These are phyloP conservation scores for Salvia hispanica DNA, from an alignment of 257 asterid species.

Conservation along the genomic window DNA sequence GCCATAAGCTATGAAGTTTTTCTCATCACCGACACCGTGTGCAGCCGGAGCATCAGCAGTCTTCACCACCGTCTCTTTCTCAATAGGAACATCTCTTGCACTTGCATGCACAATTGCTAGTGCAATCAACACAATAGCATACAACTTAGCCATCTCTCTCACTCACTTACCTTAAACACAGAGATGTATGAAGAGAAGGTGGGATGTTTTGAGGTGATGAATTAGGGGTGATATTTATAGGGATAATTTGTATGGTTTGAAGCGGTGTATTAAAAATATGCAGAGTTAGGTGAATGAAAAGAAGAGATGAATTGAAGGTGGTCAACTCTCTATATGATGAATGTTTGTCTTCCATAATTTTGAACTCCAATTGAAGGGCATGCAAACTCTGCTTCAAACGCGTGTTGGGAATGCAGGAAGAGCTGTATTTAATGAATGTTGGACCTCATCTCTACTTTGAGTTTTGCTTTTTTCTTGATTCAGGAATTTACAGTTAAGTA, in stretches of 20 bases:
- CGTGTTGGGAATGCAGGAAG: no score
- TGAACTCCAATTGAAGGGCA: no score
- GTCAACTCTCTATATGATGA: no score
- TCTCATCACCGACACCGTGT: slow-evolving; percentile 50
- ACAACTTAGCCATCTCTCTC: slow-evolving; percentile 49
- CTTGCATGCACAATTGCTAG: slow-evolving; percentile 43
- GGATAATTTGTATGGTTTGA: background rate
- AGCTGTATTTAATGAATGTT: no score
- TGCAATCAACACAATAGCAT: slow-evolving; percentile 43
- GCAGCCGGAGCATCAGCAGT: slow-evolving; percentile 41
- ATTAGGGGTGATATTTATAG: slow-evolving; percentile 43
- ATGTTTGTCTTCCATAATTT: no score
- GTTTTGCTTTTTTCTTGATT: no score
- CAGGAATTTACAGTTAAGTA: no score
- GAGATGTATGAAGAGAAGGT: background rate
- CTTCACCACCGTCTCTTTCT: slow-evolving; percentile 29
- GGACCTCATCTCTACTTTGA: no score
- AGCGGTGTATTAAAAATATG: background rate
- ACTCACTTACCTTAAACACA: background rate
- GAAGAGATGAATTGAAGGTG: no score
- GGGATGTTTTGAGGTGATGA: slow-evolving; percentile 29
- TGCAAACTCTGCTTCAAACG: no score
- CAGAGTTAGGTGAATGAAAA: no score
- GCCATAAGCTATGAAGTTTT: slow-evolving; percentile 59
- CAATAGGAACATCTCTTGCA: slow-evolving; percentile 56